These are phyloP conservation scores for Candida coquimbonensis DNA, from an alignment of 805 yeast species.

Conservation along the genomic window DNA sequence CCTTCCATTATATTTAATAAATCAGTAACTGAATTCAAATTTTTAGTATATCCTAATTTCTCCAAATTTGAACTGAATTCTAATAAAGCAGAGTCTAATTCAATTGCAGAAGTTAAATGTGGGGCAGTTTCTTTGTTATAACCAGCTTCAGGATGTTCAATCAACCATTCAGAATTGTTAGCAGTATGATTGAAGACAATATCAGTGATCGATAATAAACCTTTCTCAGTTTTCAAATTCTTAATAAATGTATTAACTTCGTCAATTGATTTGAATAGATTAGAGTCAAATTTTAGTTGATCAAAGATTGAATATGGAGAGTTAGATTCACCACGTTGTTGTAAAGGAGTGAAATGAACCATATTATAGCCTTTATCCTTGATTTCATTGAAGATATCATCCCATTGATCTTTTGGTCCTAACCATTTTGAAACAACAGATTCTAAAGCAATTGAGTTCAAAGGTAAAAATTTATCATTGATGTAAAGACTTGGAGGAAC, in stretches of 20 bases:
- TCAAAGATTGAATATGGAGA: slow-evolving; percentile 92
- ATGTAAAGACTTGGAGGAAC: slow-evolving; percentile 72
- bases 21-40: slow-evolving; percentile 44
- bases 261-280: slow-evolving; percentile 44
- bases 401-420: slow-evolving; percentile 67
- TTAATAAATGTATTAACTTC: slow-evolving; percentile 49
- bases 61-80: slow-evolving; percentile 56
- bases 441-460: slow-evolving; percentile 76
- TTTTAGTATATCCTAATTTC: slow-evolving; percentile 55
- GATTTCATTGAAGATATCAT: slow-evolving; percentile 50
- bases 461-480: slow-evolving; percentile 49
- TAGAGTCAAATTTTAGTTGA: slow-evolving; percentile 71
- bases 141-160: slow-evolving; percentile 85
- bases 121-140: slow-evolving; percentile 86
- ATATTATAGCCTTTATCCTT: slow-evolving; percentile 81
- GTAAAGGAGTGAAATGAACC: slow-evolving; percentile 94
- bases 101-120: slow-evolving; percentile 78
- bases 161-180: slow-evolving; percentile 78
- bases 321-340: slow-evolving; percentile 79
- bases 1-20: slow-evolving; percentile 58
- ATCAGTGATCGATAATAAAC: slow-evolving; percentile 77
- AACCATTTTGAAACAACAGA: slow-evolving; percentile 89
- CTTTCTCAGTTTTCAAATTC: slow-evolving; percentile 44
- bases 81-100: slow-evolving; percentile 62
- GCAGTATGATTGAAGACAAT: slow-evolving; percentile 96